phyloP scores from a whole-genome alignment of 805 yeast species.

The Kazachstania kunashirensis region DNA sequence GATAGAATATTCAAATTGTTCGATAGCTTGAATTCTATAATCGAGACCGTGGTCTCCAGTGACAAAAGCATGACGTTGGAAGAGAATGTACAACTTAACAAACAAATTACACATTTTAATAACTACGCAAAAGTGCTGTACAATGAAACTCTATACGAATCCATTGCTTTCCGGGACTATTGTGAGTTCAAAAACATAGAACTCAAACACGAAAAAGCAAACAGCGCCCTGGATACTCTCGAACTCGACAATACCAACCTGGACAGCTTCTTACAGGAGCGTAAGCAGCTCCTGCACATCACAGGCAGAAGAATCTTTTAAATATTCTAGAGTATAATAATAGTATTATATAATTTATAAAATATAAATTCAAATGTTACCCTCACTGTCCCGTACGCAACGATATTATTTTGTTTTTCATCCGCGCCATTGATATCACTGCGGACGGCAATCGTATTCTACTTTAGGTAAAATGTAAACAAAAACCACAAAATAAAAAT shows the following conservation, averaged over 20 bases:
- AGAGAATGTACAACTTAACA: background rate
- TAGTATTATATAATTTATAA: too few species aligned
- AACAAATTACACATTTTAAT: background rate
- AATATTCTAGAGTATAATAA: too few species aligned
- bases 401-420: too few species aligned
- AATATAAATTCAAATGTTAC: too few species aligned
- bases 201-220: too few species aligned
- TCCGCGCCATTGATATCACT: too few species aligned
- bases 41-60: background rate
- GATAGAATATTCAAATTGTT: background rate
- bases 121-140: background rate
- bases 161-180: background rate
- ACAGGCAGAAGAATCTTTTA: slow-evolving; percentile 15
- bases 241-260: background rate
- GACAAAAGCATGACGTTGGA: background rate
- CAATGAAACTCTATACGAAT: background rate
- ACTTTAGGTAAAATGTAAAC: too few species aligned
- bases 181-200: background rate
- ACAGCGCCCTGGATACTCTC: too few species aligned
- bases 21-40: background rate
- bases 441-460: too few species aligned
- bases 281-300: slow-evolving; percentile 7
- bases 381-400: too few species aligned
- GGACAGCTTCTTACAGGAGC: background rate
- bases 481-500: too few species aligned